Percentiles rank a stretch among this genome's conserved stretches.
Conservation (phyloP, 345 rosid species). For the Populus simonii region DNA sequence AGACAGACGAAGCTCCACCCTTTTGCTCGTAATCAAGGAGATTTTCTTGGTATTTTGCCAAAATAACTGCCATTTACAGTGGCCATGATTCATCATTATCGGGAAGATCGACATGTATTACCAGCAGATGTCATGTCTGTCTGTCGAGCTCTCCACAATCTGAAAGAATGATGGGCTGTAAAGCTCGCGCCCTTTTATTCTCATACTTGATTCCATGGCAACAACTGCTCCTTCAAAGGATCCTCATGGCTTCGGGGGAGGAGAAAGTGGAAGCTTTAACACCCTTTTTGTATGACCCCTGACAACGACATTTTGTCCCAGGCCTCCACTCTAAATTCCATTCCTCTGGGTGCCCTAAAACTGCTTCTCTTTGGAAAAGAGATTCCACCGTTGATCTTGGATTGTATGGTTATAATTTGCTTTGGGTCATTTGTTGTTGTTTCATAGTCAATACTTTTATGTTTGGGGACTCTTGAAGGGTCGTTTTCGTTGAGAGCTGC, state of each 20-base stretch:
- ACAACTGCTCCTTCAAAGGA: slow-evolving; percentile 3
- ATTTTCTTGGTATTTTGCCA: not conserved
- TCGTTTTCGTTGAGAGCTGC: slow-evolving; percentile 42
- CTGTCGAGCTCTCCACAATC: not conserved
- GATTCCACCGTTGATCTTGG: not conserved
- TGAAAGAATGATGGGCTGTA: slow-evolving; percentile 15
- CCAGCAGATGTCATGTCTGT: not conserved
- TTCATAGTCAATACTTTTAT: not conserved
- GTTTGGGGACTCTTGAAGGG: slow-evolving; percentile 23
- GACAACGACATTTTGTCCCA: slow-evolving; percentile 2
- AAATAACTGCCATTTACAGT: not conserved
- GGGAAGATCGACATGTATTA: not conserved
- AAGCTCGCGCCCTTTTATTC: slow-evolving; percentile 18
- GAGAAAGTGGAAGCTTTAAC: slow-evolving; percentile 18
- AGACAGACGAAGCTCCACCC: no score
- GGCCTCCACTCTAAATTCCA: not conserved
- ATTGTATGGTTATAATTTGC: not conserved
- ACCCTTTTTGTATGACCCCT: not conserved
- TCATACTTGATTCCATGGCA: not conserved
- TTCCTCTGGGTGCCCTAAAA: not conserved
- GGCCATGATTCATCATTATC: no score
- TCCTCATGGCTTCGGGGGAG: slow-evolving; percentile 21
- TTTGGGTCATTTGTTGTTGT: not conserved
- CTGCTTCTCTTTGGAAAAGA: not conserved
- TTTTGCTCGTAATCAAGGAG: no score